Conservation (phyloP, 208 protist genomes). For the Acanthamoeba divionensis region DNA sequence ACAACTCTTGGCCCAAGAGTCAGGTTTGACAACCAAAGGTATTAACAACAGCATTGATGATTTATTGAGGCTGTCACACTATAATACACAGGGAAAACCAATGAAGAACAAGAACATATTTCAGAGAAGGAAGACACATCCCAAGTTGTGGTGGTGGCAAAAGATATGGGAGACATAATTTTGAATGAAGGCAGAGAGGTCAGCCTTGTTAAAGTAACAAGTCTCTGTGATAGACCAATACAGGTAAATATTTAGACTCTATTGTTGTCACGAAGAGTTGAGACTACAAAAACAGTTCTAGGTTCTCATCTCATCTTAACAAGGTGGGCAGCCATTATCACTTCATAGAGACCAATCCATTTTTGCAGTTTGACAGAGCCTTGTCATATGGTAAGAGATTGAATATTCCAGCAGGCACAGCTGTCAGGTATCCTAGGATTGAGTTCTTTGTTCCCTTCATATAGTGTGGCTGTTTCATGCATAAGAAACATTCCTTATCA, state of each 20-base stretch:
- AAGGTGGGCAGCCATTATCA: slow-evolving; percentile 74
- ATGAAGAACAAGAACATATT: no score
- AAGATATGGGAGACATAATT: slow-evolving; percentile 14
- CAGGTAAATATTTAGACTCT: background rate
- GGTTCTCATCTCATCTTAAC: background rate
- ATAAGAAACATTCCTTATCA: no score
- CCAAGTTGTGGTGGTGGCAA: background rate
- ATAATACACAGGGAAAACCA: no score
- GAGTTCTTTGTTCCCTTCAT: no score
- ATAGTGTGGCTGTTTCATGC: no score
- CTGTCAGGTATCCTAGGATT: slow-evolving; percentile 51
- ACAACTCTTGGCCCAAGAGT: no score
- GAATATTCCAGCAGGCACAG: slow-evolving; percentile 67
- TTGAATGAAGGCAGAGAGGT: slow-evolving; percentile 53
- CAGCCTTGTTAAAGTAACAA: slow-evolving; percentile 56
- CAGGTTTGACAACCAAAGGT: no score
- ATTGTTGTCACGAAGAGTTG: background rate
- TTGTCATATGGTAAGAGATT: slow-evolving; percentile 57
- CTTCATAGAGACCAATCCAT: slow-evolving; percentile 66
- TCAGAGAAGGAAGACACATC: no score
- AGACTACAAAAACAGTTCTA: background rate
- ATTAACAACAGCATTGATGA: no score
- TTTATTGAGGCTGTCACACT: no score
- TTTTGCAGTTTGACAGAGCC: slow-evolving; percentile 37
- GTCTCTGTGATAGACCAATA: slow-evolving; percentile 69